These are phyloP conservation scores for Skeletonema menzelii DNA, from an alignment of 108 stramenopile genomes.

Conservation along the genomic window DNA sequence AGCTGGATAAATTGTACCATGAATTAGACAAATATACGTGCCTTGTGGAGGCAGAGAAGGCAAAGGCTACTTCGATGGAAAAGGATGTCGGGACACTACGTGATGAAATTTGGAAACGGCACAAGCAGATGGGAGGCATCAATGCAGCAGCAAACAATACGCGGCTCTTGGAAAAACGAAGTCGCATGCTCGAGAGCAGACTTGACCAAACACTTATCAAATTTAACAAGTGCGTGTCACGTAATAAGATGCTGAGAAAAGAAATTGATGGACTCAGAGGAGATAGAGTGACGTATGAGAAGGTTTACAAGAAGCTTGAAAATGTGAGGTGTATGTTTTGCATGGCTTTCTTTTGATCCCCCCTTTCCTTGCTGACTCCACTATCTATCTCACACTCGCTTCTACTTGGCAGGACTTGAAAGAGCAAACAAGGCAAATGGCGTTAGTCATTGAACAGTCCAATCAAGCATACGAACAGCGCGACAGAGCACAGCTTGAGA, in stretches of 20 bases:
- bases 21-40: conserved; percentile 57
- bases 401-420: conserved; percentile 49
- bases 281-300: conserved; percentile 85
- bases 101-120: conserved; percentile 69
- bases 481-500: conserved; percentile 84
- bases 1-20: conserved; percentile 54
- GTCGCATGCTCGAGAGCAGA: conserved; percentile 77
- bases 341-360: background rate
- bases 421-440: conserved; percentile 86
- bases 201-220: conserved; percentile 88
- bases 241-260: conserved; percentile 77
- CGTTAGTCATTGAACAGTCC: conserved; percentile 78
- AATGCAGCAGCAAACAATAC: conserved; percentile 71
- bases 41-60: conserved; percentile 54
- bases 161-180: conserved; percentile 76
- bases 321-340: conserved; percentile 35
- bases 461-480: conserved; percentile 86
- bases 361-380: background rate
- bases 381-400: background rate
- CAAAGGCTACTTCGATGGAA: conserved; percentile 54
- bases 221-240: conserved; percentile 81
- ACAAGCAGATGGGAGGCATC: conserved; percentile 82
- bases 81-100: conserved; percentile 58
- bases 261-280: conserved; percentile 82
- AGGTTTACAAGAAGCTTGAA: conserved; percentile 81